Base-by-base conservation (phyloP, 345 rosid species). In the Pistacia vera region DNA sequence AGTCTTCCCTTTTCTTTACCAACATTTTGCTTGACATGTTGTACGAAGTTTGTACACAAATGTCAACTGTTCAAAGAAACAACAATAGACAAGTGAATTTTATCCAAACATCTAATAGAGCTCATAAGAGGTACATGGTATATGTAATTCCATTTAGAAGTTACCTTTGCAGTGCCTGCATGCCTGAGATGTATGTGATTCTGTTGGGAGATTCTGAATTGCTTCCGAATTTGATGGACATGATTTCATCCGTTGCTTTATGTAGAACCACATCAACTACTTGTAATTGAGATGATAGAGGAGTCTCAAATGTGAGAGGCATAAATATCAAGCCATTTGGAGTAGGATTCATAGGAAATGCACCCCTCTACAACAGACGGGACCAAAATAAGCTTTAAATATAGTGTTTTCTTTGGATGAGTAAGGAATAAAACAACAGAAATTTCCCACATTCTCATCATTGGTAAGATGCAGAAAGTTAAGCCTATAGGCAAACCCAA, bases 221-320 rank as follows among this genome's bases (percentile, higher is more conserved):
- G 85, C 75, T 79, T 69, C 81, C 82, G 17, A 90, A 77, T 71
- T 90, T 89, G 77, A 96, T 68, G 59, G 92, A 90, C 63, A 87
- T 63, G 68, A 92, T 93, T 79, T 96, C 97, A 86, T 96, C 97
- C 35, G 97, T 93, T 75, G 98, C 97, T 92, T 93, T 93, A 80
- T 92, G 98, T 74, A 93, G 90, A 88, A 96, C 80, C 81, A 88
- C 73, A 80, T 92, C 92, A 73, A 89, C 88, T 41, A 81, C 86
- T 81, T 85, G 82, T 76, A 96, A 82, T 83, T 96, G 99, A 77
- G 91, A 81, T 71, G 72, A 73, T 20, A 96, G 78, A 56, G 97
- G 87, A 57, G 89, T 81, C 66, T 91, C 89, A 83, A 89, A 91
- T 51, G 83, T 81, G 78, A 96, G 89, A 11, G 97, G 98, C 70